phyloP scores from a whole-genome alignment of 352 stramenopile genomes.

The Phytophthora pisi region DNA sequence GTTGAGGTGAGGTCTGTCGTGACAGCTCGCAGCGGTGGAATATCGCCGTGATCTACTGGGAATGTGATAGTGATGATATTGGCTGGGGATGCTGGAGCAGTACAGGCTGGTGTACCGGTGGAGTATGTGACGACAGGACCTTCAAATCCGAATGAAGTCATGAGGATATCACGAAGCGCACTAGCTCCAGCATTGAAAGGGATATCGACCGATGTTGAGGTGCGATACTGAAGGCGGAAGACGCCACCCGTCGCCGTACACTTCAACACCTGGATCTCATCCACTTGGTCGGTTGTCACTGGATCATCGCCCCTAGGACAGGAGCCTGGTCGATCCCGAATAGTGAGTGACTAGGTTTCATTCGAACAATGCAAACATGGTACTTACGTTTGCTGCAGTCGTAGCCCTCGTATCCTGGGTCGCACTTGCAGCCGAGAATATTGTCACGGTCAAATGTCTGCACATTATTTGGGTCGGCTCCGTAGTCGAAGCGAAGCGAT shows the following conservation, averaged over 20 bases:
- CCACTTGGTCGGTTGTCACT: constrained; percentile 72
- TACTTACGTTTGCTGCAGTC: constrained; percentile 81
- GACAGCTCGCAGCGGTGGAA: constrained; percentile 52
- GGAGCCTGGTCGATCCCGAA: constrained; percentile 45
- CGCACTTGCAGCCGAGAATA: constrained; percentile 90
- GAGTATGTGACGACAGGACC: constrained; percentile 57
- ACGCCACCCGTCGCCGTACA: constrained; percentile 63
- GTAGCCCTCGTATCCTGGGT: constrained; percentile 90
- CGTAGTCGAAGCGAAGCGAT: constrained; percentile 71
- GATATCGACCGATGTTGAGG: constrained; percentile 54
- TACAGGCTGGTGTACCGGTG: constrained; percentile 43
- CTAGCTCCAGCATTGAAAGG: constrained; percentile 48
- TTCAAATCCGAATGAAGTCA: constrained; percentile 53
- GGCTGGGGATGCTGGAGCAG: constrained; percentile 25
- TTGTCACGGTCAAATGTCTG: constrained; percentile 81
- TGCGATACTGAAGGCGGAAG: constrained; percentile 73
- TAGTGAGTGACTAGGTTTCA: background rate
- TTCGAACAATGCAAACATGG: background rate
- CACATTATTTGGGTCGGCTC: constrained; percentile 64
- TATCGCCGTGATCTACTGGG: constrained; percentile 48
- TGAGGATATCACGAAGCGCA: constrained; percentile 62
- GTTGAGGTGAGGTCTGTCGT: constrained; percentile 34
- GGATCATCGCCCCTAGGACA: constrained; percentile 91
- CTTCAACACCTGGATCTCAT: constrained; percentile 81
- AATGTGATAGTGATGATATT: constrained; percentile 74